Conservation (phyloP, 768 basidiomycete genomes). For the Clavaria fumosa region DNA sequence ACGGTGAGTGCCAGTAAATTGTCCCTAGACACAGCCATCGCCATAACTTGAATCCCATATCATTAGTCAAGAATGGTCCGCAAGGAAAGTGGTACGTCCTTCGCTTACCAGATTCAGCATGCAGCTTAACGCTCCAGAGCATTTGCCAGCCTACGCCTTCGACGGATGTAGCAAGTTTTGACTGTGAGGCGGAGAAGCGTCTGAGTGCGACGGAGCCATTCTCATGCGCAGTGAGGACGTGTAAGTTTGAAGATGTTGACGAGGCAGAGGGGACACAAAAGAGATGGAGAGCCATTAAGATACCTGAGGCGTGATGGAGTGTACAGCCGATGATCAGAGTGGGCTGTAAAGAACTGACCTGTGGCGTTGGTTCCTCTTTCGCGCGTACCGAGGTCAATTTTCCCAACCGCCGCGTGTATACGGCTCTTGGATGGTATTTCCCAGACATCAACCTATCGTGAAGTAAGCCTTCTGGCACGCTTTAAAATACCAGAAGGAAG, state of each 20-base stretch:
- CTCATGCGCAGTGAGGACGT: slow-evolving; percentile 69
- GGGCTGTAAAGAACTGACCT: slow-evolving; percentile 22
- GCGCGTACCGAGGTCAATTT: slow-evolving; percentile 23
- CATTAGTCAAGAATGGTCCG: background rate
- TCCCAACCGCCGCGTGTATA: slow-evolving; percentile 77
- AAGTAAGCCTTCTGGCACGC: slow-evolving; percentile 2
- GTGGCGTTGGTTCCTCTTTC: slow-evolving; percentile 40
- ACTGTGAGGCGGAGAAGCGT: slow-evolving; percentile 28
- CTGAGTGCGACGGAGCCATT: slow-evolving; percentile 72
- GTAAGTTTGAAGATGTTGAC: slow-evolving; percentile 24
- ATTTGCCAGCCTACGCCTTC: slow-evolving; percentile 63
- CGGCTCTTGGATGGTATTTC: slow-evolving; percentile 49
- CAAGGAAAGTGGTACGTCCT: slow-evolving; percentile 11
- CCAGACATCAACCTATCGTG: slow-evolving; percentile 73
- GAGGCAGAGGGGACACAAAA: no score
- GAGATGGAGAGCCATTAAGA: no score
- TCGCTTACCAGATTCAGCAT: slow-evolving; percentile 51
- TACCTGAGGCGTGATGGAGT: no score
- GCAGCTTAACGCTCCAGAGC: slow-evolving; percentile 50
- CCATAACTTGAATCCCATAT: slow-evolving; percentile 59
- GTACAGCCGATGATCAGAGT: background rate
- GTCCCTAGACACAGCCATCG: slow-evolving; percentile 53
- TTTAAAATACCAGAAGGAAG: background rate
- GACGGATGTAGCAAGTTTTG: no score
- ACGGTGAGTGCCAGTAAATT: slow-evolving; percentile 55